Evolutionary conservation across 2,329 filamentous ascomycete species (phyloP).

Genomic region (Ophiobolus disseminans): DNA sequence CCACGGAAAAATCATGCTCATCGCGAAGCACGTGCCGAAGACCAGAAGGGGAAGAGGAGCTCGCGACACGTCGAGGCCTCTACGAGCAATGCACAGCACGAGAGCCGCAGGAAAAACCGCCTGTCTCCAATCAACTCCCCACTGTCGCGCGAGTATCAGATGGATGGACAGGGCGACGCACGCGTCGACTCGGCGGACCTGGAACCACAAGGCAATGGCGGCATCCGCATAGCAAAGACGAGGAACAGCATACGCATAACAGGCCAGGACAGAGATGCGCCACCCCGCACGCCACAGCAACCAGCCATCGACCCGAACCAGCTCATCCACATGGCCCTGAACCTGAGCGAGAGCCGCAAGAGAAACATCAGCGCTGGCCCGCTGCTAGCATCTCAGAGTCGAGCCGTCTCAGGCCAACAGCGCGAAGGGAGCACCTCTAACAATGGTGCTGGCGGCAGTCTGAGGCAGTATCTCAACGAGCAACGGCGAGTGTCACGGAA

Average conservation of each 20-base stretch:
- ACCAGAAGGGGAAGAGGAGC: slow-evolving; percentile 50
- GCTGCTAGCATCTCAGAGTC: slow-evolving; percentile 59
- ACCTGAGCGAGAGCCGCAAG: slow-evolving; percentile 80
- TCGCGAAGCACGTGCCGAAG: slow-evolving; percentile 33
- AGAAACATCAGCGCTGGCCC: slow-evolving; percentile 66
- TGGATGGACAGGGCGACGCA: slow-evolving; percentile 13
- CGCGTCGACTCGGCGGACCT: slow-evolving; percentile 9
- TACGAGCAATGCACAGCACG: slow-evolving; percentile 45
- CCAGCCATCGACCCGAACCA: slow-evolving; percentile 81
- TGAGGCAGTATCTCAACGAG: slow-evolving; percentile 74
- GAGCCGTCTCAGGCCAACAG: slow-evolving; percentile 53
- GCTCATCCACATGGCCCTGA: slow-evolving; percentile 91
- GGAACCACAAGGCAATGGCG: slow-evolving; percentile 8
- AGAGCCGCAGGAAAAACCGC: slow-evolving; percentile 31
- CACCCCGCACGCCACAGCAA: slow-evolving; percentile 34
- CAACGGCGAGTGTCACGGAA: slow-evolving; percentile 69
- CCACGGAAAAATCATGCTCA: slow-evolving; percentile 35
- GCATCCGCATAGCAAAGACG: slow-evolving; percentile 29
- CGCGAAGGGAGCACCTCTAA: slow-evolving; percentile 49
- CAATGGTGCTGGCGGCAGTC: slow-evolving; percentile 61
- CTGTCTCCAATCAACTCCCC: slow-evolving; percentile 26
- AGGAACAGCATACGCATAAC: slow-evolving; percentile 18
- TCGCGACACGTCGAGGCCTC: slow-evolving; percentile 37
- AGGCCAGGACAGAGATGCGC: slow-evolving; percentile 11
- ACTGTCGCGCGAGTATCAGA: slow-evolving; percentile 24